phyloP scores from a whole-genome alignment of 148 eudicot genomes.

The Polygonum aviculare region DNA sequence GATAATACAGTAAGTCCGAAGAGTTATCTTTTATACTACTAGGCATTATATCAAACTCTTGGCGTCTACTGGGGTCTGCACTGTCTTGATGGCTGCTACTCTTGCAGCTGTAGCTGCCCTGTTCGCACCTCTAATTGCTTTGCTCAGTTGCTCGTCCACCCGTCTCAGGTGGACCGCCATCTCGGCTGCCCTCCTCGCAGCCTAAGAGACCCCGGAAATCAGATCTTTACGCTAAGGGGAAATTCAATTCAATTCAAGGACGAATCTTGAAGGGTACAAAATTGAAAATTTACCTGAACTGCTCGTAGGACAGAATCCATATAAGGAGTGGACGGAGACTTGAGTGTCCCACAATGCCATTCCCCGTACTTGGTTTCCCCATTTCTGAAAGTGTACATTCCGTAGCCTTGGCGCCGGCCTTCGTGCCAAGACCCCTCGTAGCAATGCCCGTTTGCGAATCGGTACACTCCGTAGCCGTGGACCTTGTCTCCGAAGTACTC shows the following conservation, averaged over 20 bases:
- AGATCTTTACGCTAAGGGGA: neutral
- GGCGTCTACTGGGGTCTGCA: constrained; percentile 60
- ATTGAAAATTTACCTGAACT: constrained; percentile 47
- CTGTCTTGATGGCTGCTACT: constrained; percentile 94
- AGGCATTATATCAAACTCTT: constrained; percentile 32
- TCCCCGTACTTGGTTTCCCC: constrained; percentile 69
- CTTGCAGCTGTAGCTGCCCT: constrained; percentile 91
- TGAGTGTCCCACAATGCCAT: constrained; percentile 76
- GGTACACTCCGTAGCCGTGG: constrained; percentile 91
- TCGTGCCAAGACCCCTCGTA: constrained; percentile 98
- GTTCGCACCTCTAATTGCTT: constrained; percentile 72
- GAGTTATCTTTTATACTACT: neutral
- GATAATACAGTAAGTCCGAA: constrained; percentile 16
- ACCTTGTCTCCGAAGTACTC: constrained; percentile 92
- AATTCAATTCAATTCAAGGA: neutral
- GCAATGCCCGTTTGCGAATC: constrained; percentile 74
- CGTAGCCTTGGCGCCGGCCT: constrained; percentile 86
- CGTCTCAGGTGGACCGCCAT: constrained; percentile 49
- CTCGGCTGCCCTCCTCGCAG: constrained; percentile 73
- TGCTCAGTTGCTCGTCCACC: constrained; percentile 77
- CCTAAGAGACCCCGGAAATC: constrained; percentile 20
- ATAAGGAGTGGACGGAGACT: constrained; percentile 34
- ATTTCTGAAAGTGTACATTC: constrained; percentile 74
- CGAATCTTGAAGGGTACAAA: neutral
- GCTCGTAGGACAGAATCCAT: constrained; percentile 63